Base-by-base conservation (phyloP, 169 alveolate genomes). In the Plasmodium gaboni region DNA sequence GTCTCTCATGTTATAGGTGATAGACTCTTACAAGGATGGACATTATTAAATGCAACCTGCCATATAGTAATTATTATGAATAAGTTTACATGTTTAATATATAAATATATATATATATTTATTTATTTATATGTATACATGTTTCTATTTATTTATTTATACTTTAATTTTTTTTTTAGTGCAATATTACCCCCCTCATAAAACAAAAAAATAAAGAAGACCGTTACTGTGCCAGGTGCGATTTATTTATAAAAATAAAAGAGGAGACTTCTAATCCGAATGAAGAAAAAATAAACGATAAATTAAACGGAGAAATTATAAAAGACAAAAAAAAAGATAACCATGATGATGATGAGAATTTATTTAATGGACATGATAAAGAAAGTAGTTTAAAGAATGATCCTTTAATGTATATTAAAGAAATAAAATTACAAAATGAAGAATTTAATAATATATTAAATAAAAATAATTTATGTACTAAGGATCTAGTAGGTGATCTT, bases 1-100 rank as follows among this genome's bases (percentile, higher is more conserved):
- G 85, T 76, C 15, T 83, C 91, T 6, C 69, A 68, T 48, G 44
- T 69, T 44, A 83, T 83, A 13, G 91, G 86, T 22, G 85, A 83
- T 38, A 83, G 48, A 61, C 50, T 83, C 9, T 32, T 83, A 59
- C 91, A 70, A 19, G 91, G 91, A 0, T 83, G 91, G 91, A 83
- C 91, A 6, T 17, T 83, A 51, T 48, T 83, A 50, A 70, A 83
- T 55, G 61, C 50, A 3, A 57, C 65, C 42, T 83, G 91, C 12
- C 72, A 70, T 32, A 63, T 83, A n/a, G 91, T 83, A 83, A 83
- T 71, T 67, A 67, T 61, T 61, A 17, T 32, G 9, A 32, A 28
- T 26, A 26, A 0, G 42, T 7, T n/a, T 12, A 59, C 0, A 59
- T 59, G 32, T 26, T 26, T 26, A 26, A 26, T 26, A 2, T 12